These are phyloP conservation scores for Gorgonomyces haynaldii DNA, from an alignment of 192 early-diverging fungal species.

Conservation along the genomic window DNA sequence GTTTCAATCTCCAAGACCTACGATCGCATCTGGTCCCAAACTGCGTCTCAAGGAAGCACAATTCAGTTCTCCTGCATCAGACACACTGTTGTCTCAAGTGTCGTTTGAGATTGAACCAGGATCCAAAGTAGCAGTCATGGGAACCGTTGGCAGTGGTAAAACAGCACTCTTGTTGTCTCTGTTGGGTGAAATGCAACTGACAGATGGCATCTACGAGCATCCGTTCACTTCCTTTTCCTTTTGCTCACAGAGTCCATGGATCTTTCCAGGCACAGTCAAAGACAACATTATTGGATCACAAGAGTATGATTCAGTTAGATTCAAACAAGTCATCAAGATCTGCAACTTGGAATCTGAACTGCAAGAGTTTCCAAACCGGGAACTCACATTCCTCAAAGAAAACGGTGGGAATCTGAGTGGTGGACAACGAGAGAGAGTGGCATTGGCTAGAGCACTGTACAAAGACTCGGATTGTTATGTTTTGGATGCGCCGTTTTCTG, in stretches of 20 bases:
- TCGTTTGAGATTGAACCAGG: conserved; percentile 59
- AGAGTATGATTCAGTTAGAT: conserved; percentile 6
- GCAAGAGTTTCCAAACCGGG: conserved; percentile 12
- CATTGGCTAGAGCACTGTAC: conserved; percentile 9
- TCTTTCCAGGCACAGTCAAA: conserved; percentile 10
- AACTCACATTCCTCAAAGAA: conserved; percentile 15
- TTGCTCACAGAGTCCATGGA: conserved; percentile 15
- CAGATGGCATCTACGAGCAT: conserved; percentile 8
- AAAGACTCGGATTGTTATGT: conserved; percentile 12
- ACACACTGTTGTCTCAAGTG: no score
- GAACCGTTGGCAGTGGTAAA: conserved; percentile 62
- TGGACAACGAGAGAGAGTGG: conserved; percentile 9
- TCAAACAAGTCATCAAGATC: conserved; percentile 7
- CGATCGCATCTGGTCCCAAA: no score
- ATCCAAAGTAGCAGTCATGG: conserved; percentile 63
- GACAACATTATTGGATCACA: conserved; percentile 14
- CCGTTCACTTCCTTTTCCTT: conserved; percentile 24
- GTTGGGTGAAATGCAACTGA: conserved; percentile 57
- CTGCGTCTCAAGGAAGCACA: no score
- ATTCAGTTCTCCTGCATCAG: no score
- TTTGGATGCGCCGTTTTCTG: conserved; percentile 12
- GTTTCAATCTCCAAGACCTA: no score
- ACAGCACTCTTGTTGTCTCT: conserved; percentile 64
- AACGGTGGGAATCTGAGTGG: conserved; percentile 12
- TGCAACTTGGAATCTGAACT: conserved; percentile 26